Base-by-base conservation (phyloP, 768 basidiomycete species). In the Xerocomellus intermedius region DNA sequence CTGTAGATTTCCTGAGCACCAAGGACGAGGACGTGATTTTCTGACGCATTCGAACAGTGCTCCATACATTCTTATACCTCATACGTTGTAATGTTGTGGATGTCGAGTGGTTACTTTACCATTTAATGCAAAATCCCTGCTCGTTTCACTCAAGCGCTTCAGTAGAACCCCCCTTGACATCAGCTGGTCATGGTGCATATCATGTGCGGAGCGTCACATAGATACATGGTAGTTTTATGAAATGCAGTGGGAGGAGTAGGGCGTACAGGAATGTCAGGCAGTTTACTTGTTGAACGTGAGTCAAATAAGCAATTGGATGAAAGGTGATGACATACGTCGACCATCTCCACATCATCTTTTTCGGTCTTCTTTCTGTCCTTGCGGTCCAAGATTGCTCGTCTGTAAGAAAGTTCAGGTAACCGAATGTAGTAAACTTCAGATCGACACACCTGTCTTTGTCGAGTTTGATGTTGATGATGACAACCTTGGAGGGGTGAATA, bases 21-120 rank as follows among this genome's bases (percentile, higher is more conserved):
- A 96, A 93, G 70, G 95, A 98, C 67, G 84, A 83, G 51, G 95
- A 98, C 74, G 84, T 98, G 46, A 97, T 98, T 70, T 98, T 98
- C 77, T 97, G 70, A 80, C 26, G 8, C 46, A 22, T 28, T 45
- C 39, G 12, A 48, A 30, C 32, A 38, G 21, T 36, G 32, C 30
- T 36, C 21, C 35, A 37, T 44, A 8, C 44, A 30, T 26, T 42
- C 42, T 37, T 36, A 66, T 67, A 57, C 57, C 62, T 32, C 52
- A 17, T 50, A 53, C 22, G 35, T 46, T 55, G 44, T 43, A 47
- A 48, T 36, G n/a, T 41, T 38, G 24, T 19, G 13, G 24, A 54
- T 42, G 26, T 48, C 10, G 33, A 46, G 42, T 16, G 38, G 45
- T 42, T 50, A 56, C 46, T 58, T 48, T 57, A 61, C 44, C 43